Evolutionary conservation across 805 yeast species (phyloP), one percentile per base, ranked within the genome.

Genomic region (Yamadazyma akitaensis): DNA sequence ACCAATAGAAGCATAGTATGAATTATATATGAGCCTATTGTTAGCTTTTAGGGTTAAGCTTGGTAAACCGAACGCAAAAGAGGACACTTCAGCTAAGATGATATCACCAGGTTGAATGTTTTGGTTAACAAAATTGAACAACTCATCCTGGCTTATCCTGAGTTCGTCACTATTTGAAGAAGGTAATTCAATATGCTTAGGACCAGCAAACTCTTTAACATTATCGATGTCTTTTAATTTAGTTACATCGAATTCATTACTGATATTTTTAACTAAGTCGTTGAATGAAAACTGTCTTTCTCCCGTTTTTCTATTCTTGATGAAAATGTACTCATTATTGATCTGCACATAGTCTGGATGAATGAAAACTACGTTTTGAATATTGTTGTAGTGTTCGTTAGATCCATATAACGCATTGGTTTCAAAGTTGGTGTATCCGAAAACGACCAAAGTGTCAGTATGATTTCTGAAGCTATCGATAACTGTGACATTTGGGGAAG

Each of bases 1-100:
- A 5, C 97, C 97, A 56, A 91, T 91, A 1, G 96, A 88, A 7
- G 90, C 79, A 60, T 84, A 91, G 59, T 84, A 87, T 17, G 82
- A 77, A 66, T 88, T 96, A 2, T 88, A 76, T 33, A 84, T 69
- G 44, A 73, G 68, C 43, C 68, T 69, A 25, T 77, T 68, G 44
- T 77, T 74, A 16, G 63, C 57, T 35, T 90, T 87, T 48, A 91
- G 76, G 53, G 70, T 67, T 30, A 85, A 60, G 57, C 86, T 92
- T 26, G 88, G 80, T 37, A 85, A 60, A 8, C 85, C 91, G 68
- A 88, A 89, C 73, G 84, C 82, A 60, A 87, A 79, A 2, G 96
- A 82, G 43, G 96, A 90, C 2, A 96, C 87, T 54, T 91, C 97
- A 45, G 82, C 77, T 34, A 91, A 73, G n/a, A 90, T 59, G 17